phyloP scores from a whole-genome alignment of 192 early-diverging fungal species.

The Phlyctochytrium arcticum region DNA sequence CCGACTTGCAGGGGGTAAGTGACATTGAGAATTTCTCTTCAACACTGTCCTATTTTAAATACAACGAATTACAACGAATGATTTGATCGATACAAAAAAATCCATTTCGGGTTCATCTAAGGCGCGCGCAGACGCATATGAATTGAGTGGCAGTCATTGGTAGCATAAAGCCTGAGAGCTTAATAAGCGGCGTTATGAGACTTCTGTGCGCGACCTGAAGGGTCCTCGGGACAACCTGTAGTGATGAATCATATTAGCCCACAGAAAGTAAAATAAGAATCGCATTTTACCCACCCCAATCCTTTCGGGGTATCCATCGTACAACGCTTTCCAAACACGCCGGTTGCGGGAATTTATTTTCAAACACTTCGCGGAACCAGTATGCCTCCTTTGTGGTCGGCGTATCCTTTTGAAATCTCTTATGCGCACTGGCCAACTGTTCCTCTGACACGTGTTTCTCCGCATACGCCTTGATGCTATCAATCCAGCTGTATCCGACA shows the following conservation, averaged over 20 bases:
- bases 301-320: slow-evolving; percentile 91
- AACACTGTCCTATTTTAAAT: no score
- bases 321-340: slow-evolving; percentile 88
- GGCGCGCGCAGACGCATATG: no score
- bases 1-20: no score
- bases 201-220: slow-evolving; percentile 95
- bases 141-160: no score
- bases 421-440: slow-evolving; percentile 60
- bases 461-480: slow-evolving; percentile 79
- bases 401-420: slow-evolving; percentile 80
- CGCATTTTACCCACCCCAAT: slow-evolving; percentile 69
- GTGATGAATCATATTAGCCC: no score
- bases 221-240: slow-evolving; percentile 89
- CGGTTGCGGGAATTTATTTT: slow-evolving; percentile 87
- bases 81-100: no score
- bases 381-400: slow-evolving; percentile 97
- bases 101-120: no score
- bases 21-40: no score
- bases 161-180: no score
- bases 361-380: slow-evolving; percentile 91
- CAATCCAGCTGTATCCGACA: slow-evolving; percentile 98
- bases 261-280: no score
- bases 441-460: slow-evolving; percentile 71
- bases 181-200: slow-evolving; percentile 74
- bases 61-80: no score